Evolutionary conservation across 2,329 filamentous ascomycete species (phyloP), one percentile per base, ranked within the genome.

Genomic region (Colletotrichum cereale): DNA sequence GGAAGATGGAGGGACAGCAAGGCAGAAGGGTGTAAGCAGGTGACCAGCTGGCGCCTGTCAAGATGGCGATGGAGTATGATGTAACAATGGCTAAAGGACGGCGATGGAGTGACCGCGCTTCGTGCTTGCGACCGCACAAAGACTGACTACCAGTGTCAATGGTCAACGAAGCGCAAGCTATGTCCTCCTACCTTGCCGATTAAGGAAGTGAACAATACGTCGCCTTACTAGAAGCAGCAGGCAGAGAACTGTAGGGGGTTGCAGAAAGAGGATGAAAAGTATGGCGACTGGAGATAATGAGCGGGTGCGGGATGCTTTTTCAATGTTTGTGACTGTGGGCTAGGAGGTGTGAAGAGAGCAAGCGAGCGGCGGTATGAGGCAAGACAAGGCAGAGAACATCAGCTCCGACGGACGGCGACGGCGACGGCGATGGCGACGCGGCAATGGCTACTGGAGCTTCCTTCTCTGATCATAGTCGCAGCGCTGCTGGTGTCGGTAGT

Each of bases 231-330:
- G n/a, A 52, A 66, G 52, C 29, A 53, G 29, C 34, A 44, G 29
- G 11, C 31, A 14, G n/a, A 38, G 31, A 47, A 50, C 38, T 16
- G 8, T 5, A 31, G 26, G 29, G n/a, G 57, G 26, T 40, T 6
- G 34, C 42, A 44, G 21, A 60, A 38, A 29, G 18, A 18, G 16
- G 16, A 26, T 42, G 36, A 36, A 38, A 34, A 34, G 42, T 26
- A 40, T 50, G 44, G 66, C 53, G 53, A 66, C 36, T 24, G 36
- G 26, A 52, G 6, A 44, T n/a, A 14, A 26, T 12, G 47, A 40
- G 50, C 62, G 56, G 67, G 29, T 16, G 67, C 24, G 47, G 63
- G 38, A 71, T 48, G 67, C 63, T 61, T 61, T 67, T 71, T 71
- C 36, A 69, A 62, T 62, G 48, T 42, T 50, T 67, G n/a, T 44